Evolutionary conservation across 139 green algal species (phyloP).

Genomic region (Chlorella sp.): DNA sequence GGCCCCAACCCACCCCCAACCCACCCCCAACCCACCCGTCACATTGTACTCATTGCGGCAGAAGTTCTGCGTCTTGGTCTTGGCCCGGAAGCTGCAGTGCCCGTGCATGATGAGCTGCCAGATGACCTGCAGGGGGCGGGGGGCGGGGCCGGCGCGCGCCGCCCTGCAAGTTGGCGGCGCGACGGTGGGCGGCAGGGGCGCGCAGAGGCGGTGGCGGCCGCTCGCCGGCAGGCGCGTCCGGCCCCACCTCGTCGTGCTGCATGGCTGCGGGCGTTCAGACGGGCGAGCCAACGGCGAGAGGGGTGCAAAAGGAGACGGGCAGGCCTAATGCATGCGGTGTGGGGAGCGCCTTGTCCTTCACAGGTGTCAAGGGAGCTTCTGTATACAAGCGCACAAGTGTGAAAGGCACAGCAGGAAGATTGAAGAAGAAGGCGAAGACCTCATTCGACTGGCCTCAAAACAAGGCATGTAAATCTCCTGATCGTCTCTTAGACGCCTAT

Average conservation of each 20-base stretch:
- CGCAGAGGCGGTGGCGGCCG: not conserved
- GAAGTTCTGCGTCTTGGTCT: slow-evolving; percentile 94
- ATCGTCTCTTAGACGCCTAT: no score
- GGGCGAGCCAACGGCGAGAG: not conserved
- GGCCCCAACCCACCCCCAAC: no score
- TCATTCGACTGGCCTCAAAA: not conserved
- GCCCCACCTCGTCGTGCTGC: slow-evolving; percentile 46
- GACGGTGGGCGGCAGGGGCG: not conserved
- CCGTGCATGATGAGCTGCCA: slow-evolving; percentile 94
- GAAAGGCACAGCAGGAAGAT: not conserved
- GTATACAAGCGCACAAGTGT: not conserved
- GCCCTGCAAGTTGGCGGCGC: not conserved
- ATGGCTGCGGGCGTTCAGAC: slow-evolving; percentile 6
- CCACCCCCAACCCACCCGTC: slow-evolving; percentile 78
- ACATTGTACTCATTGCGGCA: slow-evolving; percentile 99
- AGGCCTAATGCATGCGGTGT: not conserved
- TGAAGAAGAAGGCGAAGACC: not conserved
- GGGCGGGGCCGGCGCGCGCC: not conserved
- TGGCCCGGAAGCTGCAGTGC: slow-evolving; percentile 95
- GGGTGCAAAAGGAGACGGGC: not conserved
- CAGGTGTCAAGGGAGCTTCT: not conserved
- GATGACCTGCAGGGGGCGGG: slow-evolving; percentile 22
- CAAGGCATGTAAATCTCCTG: no score
- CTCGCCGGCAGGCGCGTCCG: slow-evolving; percentile 8
- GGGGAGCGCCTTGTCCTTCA: not conserved